These are phyloP conservation scores for Davidsoniella virescens DNA, from an alignment of 2,329 filamentous ascomycete genomes.

Conservation along the genomic window DNA sequence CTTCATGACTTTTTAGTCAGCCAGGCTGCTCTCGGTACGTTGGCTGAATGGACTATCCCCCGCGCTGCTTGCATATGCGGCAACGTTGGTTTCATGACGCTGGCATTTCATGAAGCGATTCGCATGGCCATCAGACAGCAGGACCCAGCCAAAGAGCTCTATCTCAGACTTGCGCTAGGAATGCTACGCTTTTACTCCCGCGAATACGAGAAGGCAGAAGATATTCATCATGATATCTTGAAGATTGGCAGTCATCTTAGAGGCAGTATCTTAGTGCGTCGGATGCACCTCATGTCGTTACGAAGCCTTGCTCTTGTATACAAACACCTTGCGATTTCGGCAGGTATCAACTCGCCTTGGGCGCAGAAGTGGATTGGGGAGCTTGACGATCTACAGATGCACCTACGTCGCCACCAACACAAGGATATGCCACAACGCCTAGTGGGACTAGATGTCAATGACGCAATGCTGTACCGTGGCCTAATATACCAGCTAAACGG, in stretches of 20 bases:
- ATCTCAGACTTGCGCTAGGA: constrained; percentile 23
- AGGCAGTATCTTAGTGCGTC: constrained; percentile 24
- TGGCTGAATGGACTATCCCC: constrained; percentile 25
- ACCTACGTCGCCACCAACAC: constrained; percentile 24
- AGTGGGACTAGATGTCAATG: constrained; percentile 26
- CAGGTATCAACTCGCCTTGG: constrained; percentile 17
- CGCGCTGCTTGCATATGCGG: constrained; percentile 23
- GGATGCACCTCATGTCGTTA: constrained; percentile 25
- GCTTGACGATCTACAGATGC: constrained; percentile 22
- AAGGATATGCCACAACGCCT: constrained; percentile 25
- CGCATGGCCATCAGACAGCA: constrained; percentile 20
- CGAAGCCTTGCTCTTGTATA: constrained; percentile 25
- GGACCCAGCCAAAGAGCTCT: constrained; percentile 23
- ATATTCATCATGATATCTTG: constrained; percentile 23
- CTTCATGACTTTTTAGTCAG: constrained; percentile 23
- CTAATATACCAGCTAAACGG: constrained; percentile 23
- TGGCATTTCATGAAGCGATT: constrained; percentile 20
- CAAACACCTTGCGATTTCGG: constrained; percentile 19
- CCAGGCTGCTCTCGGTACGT: constrained; percentile 19
- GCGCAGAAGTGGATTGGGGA: constrained; percentile 21
- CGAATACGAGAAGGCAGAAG: constrained; percentile 21
- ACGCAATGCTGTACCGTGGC: constrained; percentile 25
- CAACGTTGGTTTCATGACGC: constrained; percentile 19
- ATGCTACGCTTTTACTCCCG: constrained; percentile 22
- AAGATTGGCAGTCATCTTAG: constrained; percentile 24